Conservation (phyloP, 345 rosid species). For the Gossypium arboreum region DNA sequence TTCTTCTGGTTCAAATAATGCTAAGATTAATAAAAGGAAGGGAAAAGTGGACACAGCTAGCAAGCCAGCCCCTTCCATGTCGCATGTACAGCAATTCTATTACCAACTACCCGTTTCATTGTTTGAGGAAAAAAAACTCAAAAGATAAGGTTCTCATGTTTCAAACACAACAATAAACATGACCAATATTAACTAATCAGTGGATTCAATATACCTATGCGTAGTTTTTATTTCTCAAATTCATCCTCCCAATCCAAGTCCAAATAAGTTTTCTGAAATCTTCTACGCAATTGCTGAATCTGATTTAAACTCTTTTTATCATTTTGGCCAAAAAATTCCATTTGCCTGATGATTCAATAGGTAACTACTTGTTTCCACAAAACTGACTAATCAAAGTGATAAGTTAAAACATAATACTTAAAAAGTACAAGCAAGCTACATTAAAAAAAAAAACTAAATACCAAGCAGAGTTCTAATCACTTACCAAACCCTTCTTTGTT, state of each 20-base stretch:
- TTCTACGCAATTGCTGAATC: neutral
- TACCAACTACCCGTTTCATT: no score
- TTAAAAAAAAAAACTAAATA: neutral
- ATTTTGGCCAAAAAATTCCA: neutral
- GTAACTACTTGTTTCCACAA: neutral
- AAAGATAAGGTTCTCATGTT: no score
- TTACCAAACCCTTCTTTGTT: slow-evolving; percentile 80
- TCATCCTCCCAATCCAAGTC: no score
- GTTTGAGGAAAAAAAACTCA: no score
- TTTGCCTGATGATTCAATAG: neutral
- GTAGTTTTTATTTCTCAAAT: neutral
- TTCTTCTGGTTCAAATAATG: neutral
- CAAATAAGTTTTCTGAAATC: neutral
- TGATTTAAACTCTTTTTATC: neutral
- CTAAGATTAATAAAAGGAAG: neutral
- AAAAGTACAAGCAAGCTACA: neutral
- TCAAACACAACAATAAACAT: neutral
- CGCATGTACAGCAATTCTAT: neutral
- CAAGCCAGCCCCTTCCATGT: neutral
- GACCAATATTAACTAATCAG: neutral
- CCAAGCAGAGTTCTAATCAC: slow-evolving; percentile 12
- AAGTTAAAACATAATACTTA: neutral
- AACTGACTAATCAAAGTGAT: neutral
- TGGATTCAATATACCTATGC: neutral
- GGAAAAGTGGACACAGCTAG: neutral